These are phyloP conservation scores for Phytophthora sojae DNA, from an alignment of 352 stramenopile genomes.

Conservation along the genomic window DNA sequence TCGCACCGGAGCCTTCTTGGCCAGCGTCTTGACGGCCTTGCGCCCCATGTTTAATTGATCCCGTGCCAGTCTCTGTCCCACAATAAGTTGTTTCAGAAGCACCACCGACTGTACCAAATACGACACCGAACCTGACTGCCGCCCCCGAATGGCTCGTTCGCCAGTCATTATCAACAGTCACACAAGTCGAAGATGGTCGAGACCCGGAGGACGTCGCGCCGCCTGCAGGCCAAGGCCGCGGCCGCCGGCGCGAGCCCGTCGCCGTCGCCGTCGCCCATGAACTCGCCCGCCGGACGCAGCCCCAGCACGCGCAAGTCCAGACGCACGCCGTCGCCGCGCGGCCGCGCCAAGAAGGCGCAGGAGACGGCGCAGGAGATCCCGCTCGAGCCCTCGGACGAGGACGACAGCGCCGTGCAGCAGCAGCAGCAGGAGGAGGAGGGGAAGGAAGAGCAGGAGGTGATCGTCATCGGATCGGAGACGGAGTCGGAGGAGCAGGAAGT, in stretches of 20 bases:
- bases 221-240: conserved; percentile 60
- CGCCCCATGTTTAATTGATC: conserved; percentile 19
- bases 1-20: conserved; percentile 52
- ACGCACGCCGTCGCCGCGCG: conserved; percentile 21
- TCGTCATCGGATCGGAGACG: too few relatives aligned
- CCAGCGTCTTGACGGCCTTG: conserved; percentile 34
- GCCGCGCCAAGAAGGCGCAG: conserved; percentile 23
- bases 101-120: not conserved
- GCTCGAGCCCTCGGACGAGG: conserved; percentile 19
- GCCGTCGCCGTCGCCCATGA: conserved; percentile 25
- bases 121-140: not conserved
- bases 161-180: conserved; percentile 27
- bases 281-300: conserved; percentile 2
- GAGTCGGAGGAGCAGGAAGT: too few relatives aligned
- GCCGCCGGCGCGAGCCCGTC: conserved; percentile 17
- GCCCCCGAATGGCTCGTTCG: not conserved
- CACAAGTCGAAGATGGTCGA: conserved; percentile 54
- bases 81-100: not conserved
- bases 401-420: conserved; percentile 19
- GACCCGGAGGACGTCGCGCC: conserved; percentile 65
- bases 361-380: conserved; percentile 38
- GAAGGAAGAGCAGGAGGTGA: too few relatives aligned
- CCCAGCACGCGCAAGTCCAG: conserved; percentile 5
- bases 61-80: not conserved
- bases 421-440: conserved; percentile 13